These are phyloP conservation scores for Fusarium napiforme DNA, from an alignment of 2,329 filamentous ascomycete genomes.

Conservation along the genomic window DNA sequence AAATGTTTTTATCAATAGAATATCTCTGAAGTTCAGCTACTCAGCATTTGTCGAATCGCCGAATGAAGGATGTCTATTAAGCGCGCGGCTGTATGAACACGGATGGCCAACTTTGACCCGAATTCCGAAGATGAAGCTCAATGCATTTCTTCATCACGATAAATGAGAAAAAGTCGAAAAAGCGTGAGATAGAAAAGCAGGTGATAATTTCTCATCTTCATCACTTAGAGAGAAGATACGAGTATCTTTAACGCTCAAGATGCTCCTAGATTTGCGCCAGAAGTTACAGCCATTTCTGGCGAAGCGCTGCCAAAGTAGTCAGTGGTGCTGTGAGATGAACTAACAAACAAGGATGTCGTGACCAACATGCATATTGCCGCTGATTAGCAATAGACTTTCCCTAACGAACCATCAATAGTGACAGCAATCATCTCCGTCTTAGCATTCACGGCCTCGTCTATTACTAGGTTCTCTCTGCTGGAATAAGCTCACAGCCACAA, in stretches of 20 bases:
- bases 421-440: background rate
- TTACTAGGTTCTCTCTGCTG: too few species aligned
- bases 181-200: too few species aligned
- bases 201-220: fast-evolving
- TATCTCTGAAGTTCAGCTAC: background rate
- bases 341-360: background rate
- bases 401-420: fast-evolving
- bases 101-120: too few species aligned
- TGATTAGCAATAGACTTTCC: fast-evolving
- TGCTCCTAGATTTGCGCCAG: background rate
- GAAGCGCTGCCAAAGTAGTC: fast-evolving
- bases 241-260: background rate
- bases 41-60: background rate
- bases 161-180: too few species aligned
- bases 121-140: too few species aligned
- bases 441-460: fast-evolving
- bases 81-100: background rate
- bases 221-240: fast-evolving
- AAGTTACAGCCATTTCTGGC: background rate
- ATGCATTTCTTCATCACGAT: too few species aligned
- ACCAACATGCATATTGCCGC: background rate
- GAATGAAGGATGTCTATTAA: background rate
- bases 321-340: fast-evolving
- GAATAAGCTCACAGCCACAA: too few species aligned
- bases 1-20: fast-evolving